These are phyloP conservation scores for Kurtzmaniella quercitrusa DNA, from an alignment of 1,139 yeast species.

Conservation along the genomic window DNA sequence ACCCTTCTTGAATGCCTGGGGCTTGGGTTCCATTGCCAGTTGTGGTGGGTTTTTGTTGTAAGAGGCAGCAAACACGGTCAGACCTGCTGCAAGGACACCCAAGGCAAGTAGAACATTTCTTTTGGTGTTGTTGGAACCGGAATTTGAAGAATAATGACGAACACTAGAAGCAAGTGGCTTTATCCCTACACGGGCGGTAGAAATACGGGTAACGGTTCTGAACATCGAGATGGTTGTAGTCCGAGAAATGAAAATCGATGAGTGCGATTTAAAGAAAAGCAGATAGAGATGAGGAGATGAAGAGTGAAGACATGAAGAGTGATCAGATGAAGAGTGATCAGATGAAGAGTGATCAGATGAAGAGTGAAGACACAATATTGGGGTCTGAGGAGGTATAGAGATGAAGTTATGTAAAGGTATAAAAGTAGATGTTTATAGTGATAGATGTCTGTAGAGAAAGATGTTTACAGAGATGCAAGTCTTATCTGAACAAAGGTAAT, in stretches of 20 bases:
- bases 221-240: not conserved
- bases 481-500: too few species aligned
- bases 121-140: constrained; percentile 10
- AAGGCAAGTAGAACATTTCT: constrained; percentile 26
- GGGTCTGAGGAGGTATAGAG: too few species aligned
- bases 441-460: too few species aligned
- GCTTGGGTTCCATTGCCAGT: constrained; percentile 42
- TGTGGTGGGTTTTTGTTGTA: constrained; percentile 44
- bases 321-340: not conserved
- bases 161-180: not conserved
- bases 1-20: constrained; percentile 43
- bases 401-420: too few species aligned
- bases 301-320: not conserved
- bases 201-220: not conserved
- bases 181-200: not conserved
- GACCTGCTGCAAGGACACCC: constrained; percentile 41
- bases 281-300: not conserved
- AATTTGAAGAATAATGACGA: not conserved
- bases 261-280: not conserved
- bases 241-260: not conserved
- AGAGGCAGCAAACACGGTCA: constrained; percentile 42
- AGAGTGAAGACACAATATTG: not conserved
- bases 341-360: not conserved
- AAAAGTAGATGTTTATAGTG: too few species aligned
- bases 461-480: too few species aligned